phyloP scores from a whole-genome alignment of 2,329 filamentous ascomycete species.

The Hirsutella thompsonii region DNA sequence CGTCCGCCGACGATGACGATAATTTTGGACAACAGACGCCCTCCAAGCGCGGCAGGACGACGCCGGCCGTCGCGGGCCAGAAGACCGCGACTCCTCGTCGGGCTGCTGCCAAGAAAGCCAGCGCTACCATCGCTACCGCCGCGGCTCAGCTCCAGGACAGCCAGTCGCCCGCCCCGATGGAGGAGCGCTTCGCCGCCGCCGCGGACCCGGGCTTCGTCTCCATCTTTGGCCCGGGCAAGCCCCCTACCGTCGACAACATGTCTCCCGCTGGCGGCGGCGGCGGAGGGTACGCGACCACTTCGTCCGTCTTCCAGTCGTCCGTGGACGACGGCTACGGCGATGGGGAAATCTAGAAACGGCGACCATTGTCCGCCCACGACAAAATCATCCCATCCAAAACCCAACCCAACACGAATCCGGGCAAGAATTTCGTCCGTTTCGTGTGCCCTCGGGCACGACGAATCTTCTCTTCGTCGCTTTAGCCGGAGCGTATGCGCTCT shows the following conservation, averaged over 20 bases:
- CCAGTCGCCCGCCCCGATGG: conserved; percentile 10
- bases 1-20: too few species aligned
- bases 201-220: conserved; percentile 1
- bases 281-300: too few species aligned
- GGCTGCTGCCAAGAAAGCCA: conserved; percentile 19
- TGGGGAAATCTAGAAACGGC: conserved; percentile 20
- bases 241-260: background rate
- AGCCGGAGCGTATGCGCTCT: too few species aligned
- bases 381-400: too few species aligned
- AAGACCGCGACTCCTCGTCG: conserved; percentile 15
- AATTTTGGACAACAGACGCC: too few species aligned
- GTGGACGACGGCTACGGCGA: conserved; percentile 15
- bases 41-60: conserved; percentile 20
- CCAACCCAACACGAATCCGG: too few species aligned
- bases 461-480: too few species aligned
- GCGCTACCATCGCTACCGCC: conserved; percentile 19
- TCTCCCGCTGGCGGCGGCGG: background rate
- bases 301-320: background rate
- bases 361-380: too few species aligned
- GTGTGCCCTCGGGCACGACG: too few species aligned
- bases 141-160: conserved; percentile 14
- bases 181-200: conserved; percentile 7
- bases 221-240: conserved; percentile 1
- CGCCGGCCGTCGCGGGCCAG: conserved; percentile 2
- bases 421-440: too few species aligned